Conservation (phyloP, 306 rosid genomes). For the Glycyrrhiza uralensis region DNA sequence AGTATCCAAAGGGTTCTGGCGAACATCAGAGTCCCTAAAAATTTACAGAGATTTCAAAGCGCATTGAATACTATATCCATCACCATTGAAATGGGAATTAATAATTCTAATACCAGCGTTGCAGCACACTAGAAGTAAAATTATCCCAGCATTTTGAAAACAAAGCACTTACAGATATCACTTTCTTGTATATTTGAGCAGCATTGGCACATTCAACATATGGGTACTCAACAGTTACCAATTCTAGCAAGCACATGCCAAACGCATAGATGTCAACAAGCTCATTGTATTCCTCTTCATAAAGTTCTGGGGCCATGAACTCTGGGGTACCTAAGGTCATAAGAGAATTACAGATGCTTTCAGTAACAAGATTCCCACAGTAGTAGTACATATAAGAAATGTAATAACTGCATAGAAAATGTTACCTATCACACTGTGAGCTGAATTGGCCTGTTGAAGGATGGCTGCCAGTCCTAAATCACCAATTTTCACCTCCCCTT, state of each 20-base stretch:
- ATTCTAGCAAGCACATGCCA: constrained; percentile 95
- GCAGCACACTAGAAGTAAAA: constrained; percentile 10
- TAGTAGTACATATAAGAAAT: neutral
- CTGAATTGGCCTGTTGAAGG: constrained; percentile 83
- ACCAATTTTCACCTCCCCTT: constrained; percentile 98
- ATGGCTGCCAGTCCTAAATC: constrained; percentile 95
- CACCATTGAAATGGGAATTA: neutral
- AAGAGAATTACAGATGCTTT: constrained; percentile 12
- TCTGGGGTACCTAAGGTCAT: constrained; percentile 78
- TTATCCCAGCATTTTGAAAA: constrained; percentile 13
- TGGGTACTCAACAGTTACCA: constrained; percentile 94
- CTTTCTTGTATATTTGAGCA: constrained; percentile 99
- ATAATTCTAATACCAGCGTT: constrained; percentile 14
- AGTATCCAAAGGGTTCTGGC: constrained; percentile 7
- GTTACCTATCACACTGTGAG: constrained; percentile 95
- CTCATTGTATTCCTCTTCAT: constrained; percentile 95
- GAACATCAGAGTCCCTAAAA: constrained; percentile 1
- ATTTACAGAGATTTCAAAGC: neutral
- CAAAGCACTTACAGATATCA: constrained; percentile 71
- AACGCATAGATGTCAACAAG: constrained; percentile 97
- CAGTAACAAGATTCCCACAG: constrained; percentile 7
- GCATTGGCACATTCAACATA: constrained; percentile 91
- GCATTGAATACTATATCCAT: neutral
- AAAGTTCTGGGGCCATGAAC: constrained; percentile 99
- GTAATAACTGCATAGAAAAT: constrained; percentile 17